A percentile compares a stretch with the other conserved stretches of the same genome.
phyloP scores from a whole-genome alignment of 2,329 filamentous ascomycete species.

The Rutstroemia sydowiana region DNA sequence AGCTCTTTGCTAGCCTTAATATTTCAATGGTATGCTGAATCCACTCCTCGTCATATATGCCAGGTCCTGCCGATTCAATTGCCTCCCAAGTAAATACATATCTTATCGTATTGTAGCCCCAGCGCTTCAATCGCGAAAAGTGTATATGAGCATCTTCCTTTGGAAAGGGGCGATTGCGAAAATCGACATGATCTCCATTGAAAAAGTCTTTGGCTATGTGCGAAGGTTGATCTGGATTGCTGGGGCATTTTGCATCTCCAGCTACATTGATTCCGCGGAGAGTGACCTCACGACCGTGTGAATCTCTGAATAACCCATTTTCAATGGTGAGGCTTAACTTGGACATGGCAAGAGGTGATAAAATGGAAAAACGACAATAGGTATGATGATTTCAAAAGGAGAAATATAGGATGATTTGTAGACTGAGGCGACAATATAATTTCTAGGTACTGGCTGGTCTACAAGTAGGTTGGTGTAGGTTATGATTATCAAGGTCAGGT shows the following conservation, averaged over 20 bases:
- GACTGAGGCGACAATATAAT: too few relatives aligned
- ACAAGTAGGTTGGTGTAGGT: too few relatives aligned
- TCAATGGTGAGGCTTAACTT: constrained; percentile 75
- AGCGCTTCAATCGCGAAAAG: constrained; percentile 77
- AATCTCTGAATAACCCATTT: constrained; percentile 76
- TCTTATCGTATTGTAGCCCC: constrained; percentile 92
- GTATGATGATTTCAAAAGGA: not conserved
- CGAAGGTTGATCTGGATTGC: constrained; percentile 71
- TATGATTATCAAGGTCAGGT: too few relatives aligned
- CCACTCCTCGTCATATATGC: constrained; percentile 88
- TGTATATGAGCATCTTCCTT: constrained; percentile 77
- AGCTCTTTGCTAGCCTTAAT: constrained; percentile 74
- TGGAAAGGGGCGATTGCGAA: constrained; percentile 78
- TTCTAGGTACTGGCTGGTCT: too few relatives aligned
- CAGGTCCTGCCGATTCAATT: constrained; percentile 87
- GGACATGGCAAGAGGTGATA: constrained; percentile 47
- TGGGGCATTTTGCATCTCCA: constrained; percentile 83
- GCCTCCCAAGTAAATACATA: constrained; percentile 99
- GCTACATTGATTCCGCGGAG: constrained; percentile 92
- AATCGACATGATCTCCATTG: constrained; percentile 84
- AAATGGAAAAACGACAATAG: not conserved
- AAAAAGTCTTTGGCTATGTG: constrained; percentile 76
- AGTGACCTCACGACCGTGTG: constrained; percentile 73
- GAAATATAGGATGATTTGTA: too few relatives aligned
- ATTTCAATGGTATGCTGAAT: constrained; percentile 85